phyloP scores from a whole-genome alignment of 2,329 filamentous ascomycete species.

The Trichoderma atroviride region DNA sequence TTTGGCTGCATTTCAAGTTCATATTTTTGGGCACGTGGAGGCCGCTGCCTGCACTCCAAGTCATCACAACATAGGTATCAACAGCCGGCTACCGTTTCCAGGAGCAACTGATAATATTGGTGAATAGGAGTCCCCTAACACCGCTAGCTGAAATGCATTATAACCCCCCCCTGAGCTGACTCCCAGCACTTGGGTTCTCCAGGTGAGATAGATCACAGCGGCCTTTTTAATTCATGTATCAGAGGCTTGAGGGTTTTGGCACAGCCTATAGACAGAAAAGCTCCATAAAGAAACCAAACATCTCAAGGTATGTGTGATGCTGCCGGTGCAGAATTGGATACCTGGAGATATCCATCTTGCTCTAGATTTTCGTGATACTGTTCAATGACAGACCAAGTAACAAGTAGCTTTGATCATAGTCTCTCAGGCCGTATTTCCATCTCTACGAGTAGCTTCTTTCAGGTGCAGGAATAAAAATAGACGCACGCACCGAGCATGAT shows the following conservation, averaged over 20 bases:
- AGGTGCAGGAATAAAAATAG: background rate
- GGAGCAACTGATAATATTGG: background rate
- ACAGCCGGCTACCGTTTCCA: background rate
- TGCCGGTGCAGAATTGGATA: background rate
- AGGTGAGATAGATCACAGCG: background rate
- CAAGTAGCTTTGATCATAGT: background rate
- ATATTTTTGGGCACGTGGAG: constrained; percentile 1
- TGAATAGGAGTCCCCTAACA: background rate
- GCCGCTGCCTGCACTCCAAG: background rate
- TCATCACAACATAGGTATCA: background rate
- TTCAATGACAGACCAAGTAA: background rate
- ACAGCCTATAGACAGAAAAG: no score
- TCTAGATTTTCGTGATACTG: background rate
- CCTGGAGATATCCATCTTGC: background rate
- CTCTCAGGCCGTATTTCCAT: background rate
- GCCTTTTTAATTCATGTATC: background rate
- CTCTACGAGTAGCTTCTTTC: background rate
- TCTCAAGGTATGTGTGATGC: background rate
- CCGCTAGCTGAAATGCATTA: no score
- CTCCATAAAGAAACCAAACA: no score
- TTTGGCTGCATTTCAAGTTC: no score
- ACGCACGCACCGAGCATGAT: background rate
- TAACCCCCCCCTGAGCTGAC: background rate
- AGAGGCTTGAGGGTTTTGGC: no score
- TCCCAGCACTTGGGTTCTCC: background rate